Base-by-base conservation (phyloP, 768 basidiomycete species). In the Tulasnella sp. region DNA sequence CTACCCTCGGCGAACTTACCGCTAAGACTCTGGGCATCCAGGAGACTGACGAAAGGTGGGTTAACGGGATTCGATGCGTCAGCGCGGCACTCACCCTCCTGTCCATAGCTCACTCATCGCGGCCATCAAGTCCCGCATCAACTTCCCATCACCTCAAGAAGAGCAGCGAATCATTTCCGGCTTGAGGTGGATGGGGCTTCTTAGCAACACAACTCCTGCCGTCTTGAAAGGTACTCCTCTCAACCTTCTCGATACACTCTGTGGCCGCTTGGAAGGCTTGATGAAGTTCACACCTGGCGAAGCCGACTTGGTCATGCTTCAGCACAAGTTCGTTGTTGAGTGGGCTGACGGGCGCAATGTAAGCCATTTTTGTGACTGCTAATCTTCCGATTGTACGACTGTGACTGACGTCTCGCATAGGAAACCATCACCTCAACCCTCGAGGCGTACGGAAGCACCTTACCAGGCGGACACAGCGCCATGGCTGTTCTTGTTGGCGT, bases 261-360 rank as follows among this genome's bases (percentile, higher is more conserved):
- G 95, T 79, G 92, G 87, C 2, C 88, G 85, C 26, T 86, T 99
- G 65, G 95, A 99, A 84, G 87, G 84, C 74, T 85, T 96, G 79
- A 97, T 98, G 92, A 86, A 89, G 80, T 98, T 96, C 81, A 91
- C 89, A 75, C 81, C 84, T 63, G 93, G 92, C 75, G 95, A 98
- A 81, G 89, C 93, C 12, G 96, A 99, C 80, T 87, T 98, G 74
- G 92, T 99, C 74, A 93, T 98, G 89, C 88, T 99, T 69, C 96
- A 98, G 82, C 96, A 99, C 86, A 96, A 95, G 83, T 98, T 99
- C 79, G 82, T 93, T 76, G 89, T 98, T 41, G 89, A 95, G 79
- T 91, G 90, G 86, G 84, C 86, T 39, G 93, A 98, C 77, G 95
- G 96, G 63, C 85, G 81, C 64, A 82, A 86, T 81, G 90, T 89